Base-by-base conservation (phyloP, 2,329 filamentous ascomycete genomes). In the Didymella exigua region DNA sequence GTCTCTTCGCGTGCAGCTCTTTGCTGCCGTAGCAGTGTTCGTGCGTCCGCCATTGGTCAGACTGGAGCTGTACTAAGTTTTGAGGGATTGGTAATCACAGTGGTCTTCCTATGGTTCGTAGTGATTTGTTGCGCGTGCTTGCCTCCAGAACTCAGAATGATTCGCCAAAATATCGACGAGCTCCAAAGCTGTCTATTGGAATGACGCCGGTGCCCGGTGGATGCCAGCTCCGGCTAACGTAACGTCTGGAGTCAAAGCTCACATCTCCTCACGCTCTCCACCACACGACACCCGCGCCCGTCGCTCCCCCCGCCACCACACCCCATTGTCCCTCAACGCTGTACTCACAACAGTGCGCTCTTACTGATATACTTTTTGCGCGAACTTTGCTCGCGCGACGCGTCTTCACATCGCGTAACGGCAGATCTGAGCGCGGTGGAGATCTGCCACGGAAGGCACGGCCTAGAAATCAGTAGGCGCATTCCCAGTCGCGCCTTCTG, bases 11-110 rank as follows among this genome's bases (percentile, higher is more conserved):
- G 68, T 38, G 71, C 68, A 49, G 73, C 73, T 16, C 73, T 71
- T 58, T 76, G 71, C 61, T 75, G 71, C 50, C 73, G 73, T 36
- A 76, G 69, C 53, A 76, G 41, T 11, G 74, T 65, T 40, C 74
- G 72, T 27, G 72, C 73, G 63, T 76, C 73, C 9, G 74, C 73
- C 74, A 76, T 76, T 52, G 13, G 44, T 30, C 27, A 18, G 27
- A 23, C 5, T 36, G 19, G 3, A 26, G 45, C 16, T 19, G 34
- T 30, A n/a, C 21, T 6, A 10, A 18, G 8, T 13, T 14, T 24
- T 2, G 43, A 2, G 14, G 16, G 33, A 49, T 34, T 21, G 11
- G 36, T 24, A 45, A 37, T n/a, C 40, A 24, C 23, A 30, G 14
- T 26, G 51, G 5, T 19, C 21, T 29, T 49, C 27, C 31, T 23